Evolutionary conservation across 306 rosid species (phyloP).

Genomic region (Casuarina glauca): DNA sequence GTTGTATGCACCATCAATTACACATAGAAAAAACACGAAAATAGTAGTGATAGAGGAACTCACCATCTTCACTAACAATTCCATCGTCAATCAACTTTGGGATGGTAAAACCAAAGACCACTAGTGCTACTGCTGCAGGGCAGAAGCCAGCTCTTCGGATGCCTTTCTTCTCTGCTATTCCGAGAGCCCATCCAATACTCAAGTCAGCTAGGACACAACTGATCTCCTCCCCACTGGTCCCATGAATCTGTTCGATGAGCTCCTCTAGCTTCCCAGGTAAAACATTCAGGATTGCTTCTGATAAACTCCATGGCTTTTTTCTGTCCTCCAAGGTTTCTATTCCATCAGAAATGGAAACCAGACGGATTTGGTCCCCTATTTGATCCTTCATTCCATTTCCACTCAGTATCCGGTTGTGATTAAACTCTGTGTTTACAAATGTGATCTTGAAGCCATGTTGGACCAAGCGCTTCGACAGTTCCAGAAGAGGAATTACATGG

Average conservation of each 20-base stretch:
- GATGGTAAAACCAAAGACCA: constrained; percentile 44
- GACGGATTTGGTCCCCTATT: no score
- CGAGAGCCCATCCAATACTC: constrained; percentile 67
- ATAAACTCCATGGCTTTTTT: constrained; percentile 41
- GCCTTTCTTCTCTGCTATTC: not conserved
- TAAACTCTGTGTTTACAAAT: no score
- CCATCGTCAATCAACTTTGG: constrained; percentile 41
- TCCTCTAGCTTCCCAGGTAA: constrained; percentile 55
- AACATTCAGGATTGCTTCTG: constrained; percentile 32
- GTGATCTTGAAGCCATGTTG: no score
- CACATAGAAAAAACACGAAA: no score
- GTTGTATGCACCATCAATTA: no score
- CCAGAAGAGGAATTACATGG: no score
- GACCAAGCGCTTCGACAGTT: no score
- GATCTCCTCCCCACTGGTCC: constrained; percentile 31
- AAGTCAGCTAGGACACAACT: constrained; percentile 59
- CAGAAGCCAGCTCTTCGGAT: constrained; percentile 45
- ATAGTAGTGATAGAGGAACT: no score
- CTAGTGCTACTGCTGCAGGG: constrained; percentile 59
- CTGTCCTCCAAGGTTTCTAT: constrained; percentile 41
- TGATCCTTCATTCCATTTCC: no score
- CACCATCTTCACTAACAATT: no score
- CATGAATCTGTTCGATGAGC: constrained; percentile 45
- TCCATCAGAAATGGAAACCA: no score
- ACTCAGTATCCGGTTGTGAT: no score